phyloP scores from a whole-genome alignment of 805 yeast species.

The Saccharomyces paradoxus region DNA sequence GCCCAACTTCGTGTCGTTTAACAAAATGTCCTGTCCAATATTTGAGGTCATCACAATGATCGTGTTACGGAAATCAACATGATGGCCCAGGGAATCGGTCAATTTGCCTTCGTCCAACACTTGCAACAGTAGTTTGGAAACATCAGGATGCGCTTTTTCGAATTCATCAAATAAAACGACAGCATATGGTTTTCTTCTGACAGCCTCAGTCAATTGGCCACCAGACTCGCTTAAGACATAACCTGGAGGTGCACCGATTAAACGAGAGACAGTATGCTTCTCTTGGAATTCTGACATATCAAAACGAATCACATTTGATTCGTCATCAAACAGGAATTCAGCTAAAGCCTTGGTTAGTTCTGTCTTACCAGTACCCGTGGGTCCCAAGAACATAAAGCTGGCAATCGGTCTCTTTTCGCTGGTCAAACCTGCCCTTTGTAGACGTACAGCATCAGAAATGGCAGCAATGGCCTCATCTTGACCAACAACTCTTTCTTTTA shows the following conservation, averaged over 20 bases:
- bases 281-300: constrained; percentile 99
- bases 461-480: constrained; percentile 92
- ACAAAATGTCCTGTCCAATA: constrained; percentile 84
- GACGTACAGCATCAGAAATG: constrained; percentile 86
- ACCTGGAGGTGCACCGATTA: constrained; percentile 97
- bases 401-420: constrained; percentile 94
- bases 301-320: constrained; percentile 76
- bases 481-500: constrained; percentile 77
- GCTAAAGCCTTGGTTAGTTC: constrained; percentile 90
- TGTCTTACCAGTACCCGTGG: constrained; percentile 98
- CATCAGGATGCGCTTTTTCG: constrained; percentile 94
- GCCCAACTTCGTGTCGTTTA: constrained; percentile 48
- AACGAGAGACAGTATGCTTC: constrained; percentile 79
- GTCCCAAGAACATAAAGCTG: constrained; percentile 92
- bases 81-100: constrained; percentile 92
- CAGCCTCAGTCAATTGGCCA: constrained; percentile 95
- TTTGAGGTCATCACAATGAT: constrained; percentile 95
- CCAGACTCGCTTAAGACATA: constrained; percentile 89
- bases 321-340: constrained; percentile 84
- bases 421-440: constrained; percentile 94
- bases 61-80: constrained; percentile 89
- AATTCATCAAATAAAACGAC: constrained; percentile 92
- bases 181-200: constrained; percentile 88
- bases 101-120: constrained; percentile 91
- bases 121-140: constrained; percentile 82